Conservation (phyloP, 257 asterid genomes). For the Schizonepeta tenuifolia region DNA sequence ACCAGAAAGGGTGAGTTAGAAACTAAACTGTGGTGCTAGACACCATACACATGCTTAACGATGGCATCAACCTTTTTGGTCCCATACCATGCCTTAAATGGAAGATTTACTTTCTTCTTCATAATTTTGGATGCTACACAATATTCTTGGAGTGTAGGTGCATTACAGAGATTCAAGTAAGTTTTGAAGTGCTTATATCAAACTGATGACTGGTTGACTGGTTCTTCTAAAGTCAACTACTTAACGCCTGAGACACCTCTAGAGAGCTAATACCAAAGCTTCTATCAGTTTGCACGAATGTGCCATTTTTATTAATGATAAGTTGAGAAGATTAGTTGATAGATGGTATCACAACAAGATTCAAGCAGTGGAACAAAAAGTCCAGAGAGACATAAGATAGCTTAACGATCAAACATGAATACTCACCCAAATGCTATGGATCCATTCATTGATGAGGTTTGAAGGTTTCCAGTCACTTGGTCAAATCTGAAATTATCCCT, state of each 20-base stretch:
- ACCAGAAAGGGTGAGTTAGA: neutral
- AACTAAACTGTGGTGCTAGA: slow-evolving; percentile 6
- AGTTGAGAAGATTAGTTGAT: neutral
- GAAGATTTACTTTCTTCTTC: neutral
- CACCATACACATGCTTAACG: neutral
- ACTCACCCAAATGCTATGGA: slow-evolving; percentile 94
- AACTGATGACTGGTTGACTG: slow-evolving; percentile 5
- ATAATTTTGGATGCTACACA: neutral
- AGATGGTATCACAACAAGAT: slow-evolving; percentile 19
- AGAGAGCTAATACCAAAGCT: slow-evolving; percentile 7
- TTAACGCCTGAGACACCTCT: neutral
- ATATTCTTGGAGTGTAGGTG: neutral
- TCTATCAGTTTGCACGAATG: neutral
- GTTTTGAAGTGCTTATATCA: slow-evolving; percentile 21
- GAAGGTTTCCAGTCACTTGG: slow-evolving; percentile 82
- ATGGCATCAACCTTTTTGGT: neutral
- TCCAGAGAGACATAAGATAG: slow-evolving; percentile 7
- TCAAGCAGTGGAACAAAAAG: slow-evolving; percentile 28
- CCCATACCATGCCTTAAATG: neutral
- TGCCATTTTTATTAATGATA: slow-evolving; percentile 15
- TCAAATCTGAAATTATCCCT: slow-evolving; percentile 65
- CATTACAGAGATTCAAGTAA: neutral
- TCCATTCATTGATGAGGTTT: slow-evolving; percentile 71
- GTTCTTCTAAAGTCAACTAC: slow-evolving; percentile 8
- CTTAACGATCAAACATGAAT: slow-evolving; percentile 29